Evolutionary conservation across 805 yeast species (phyloP).

Genomic region (Candida xiaguanensis): DNA sequence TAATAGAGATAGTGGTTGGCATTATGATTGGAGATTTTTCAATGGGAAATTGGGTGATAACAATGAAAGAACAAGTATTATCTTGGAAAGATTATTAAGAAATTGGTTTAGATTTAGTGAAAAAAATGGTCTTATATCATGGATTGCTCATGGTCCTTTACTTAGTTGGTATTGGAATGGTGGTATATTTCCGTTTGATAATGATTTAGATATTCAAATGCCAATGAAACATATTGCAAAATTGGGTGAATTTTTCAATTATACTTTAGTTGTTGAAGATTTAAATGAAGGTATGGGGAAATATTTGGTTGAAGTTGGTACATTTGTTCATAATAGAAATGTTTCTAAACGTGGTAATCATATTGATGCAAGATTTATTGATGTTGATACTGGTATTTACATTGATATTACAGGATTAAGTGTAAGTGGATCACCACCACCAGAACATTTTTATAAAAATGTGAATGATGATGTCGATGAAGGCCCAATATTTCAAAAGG

Average conservation of each 20-base stretch:
- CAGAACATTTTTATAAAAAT: slow-evolving; percentile 1
- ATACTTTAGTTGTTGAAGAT: slow-evolving; percentile 30
- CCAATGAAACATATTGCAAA: slow-evolving; percentile 19
- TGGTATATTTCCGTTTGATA: slow-evolving; percentile 24
- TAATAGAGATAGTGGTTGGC: slow-evolving; percentile 45
- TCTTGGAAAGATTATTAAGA: slow-evolving; percentile 21
- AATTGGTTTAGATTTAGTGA: slow-evolving; percentile 24
- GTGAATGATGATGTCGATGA: slow-evolving; percentile 7
- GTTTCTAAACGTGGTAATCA: slow-evolving; percentile 19
- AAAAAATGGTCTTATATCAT: slow-evolving; percentile 20
- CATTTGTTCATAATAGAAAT: slow-evolving; percentile 25
- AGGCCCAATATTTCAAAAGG: slow-evolving; percentile 3
- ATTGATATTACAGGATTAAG: slow-evolving; percentile 51
- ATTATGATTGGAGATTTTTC: slow-evolving; percentile 61
- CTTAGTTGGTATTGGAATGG: slow-evolving; percentile 32
- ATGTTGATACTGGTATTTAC: slow-evolving; percentile 54
- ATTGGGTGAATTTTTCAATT: slow-evolving; percentile 21
- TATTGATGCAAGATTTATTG: slow-evolving; percentile 51
- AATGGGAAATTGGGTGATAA: slow-evolving; percentile 40
- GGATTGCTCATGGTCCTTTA: slow-evolving; percentile 28
- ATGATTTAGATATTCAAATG: slow-evolving; percentile 28
- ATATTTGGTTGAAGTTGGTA: slow-evolving; percentile 26
- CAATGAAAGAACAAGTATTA: slow-evolving; percentile 16
- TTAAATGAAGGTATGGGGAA: slow-evolving; percentile 23
- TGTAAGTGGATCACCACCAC: neutral